Evolutionary conservation across 345 rosid species (phyloP).

Genomic region (Syzygium aqueum): DNA sequence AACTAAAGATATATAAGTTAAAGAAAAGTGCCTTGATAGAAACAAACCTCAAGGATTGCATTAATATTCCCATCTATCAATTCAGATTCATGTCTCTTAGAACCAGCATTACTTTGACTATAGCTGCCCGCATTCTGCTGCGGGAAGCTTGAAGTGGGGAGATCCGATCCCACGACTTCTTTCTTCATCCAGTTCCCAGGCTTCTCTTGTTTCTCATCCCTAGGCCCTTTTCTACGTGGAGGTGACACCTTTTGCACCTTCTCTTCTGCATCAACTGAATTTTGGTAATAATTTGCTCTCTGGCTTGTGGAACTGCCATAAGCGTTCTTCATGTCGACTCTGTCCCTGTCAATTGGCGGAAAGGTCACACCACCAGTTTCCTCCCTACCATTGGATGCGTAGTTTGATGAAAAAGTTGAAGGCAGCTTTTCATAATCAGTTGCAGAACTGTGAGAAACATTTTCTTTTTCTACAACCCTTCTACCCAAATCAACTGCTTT

Average conservation of each 20-base stretch:
- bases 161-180: slow-evolving; percentile 45
- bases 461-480: slow-evolving; percentile 60
- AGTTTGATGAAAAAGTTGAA: slow-evolving; percentile 32
- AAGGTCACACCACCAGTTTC: slow-evolving; percentile 49
- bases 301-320: slow-evolving; percentile 45
- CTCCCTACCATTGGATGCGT: slow-evolving; percentile 31
- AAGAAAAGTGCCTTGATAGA: slow-evolving; percentile 3
- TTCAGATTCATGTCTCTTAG: slow-evolving; percentile 40
- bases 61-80: slow-evolving; percentile 60
- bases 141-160: slow-evolving; percentile 27
- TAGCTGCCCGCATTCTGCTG: slow-evolving; percentile 28
- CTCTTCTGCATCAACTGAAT: slow-evolving; percentile 51
- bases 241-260: slow-evolving; percentile 78
- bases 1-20: background rate
- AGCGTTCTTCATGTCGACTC: slow-evolving; percentile 34
- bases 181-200: slow-evolving; percentile 38
- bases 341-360: slow-evolving; percentile 47
- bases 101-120: slow-evolving; percentile 29
- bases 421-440: slow-evolving; percentile 43
- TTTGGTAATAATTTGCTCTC: slow-evolving; percentile 38
- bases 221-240: slow-evolving; percentile 61
- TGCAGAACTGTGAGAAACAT: slow-evolving; percentile 24
- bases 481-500: slow-evolving; percentile 44
- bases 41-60: slow-evolving; percentile 76
- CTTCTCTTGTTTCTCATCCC: slow-evolving; percentile 72